Base-by-base conservation (phyloP, 2,329 filamentous ascomycete genomes). In the Trichoderma sp. region DNA sequence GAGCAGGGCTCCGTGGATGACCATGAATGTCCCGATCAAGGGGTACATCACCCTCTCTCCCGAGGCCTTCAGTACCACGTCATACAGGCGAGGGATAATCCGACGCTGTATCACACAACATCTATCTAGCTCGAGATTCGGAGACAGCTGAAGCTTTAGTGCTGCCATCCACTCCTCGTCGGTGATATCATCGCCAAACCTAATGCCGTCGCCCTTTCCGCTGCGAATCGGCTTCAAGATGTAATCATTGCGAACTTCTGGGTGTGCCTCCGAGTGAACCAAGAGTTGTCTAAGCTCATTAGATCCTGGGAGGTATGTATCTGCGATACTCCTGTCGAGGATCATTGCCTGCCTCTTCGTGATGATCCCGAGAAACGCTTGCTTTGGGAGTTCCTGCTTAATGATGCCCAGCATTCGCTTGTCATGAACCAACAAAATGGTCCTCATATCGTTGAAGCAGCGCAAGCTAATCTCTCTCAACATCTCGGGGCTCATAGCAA, bases 371-470 rank as follows among this genome's bases (percentile, higher is more conserved):
- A 76, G 75, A 1, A 36, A 70, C 4, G 80, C 71, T 6, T 84
- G 68, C 0, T 57, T n/a, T 4, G 73, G 67, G 0, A 82, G 70
- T 68, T 84, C 81, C 63, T 82, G 78, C 39, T 74, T 77, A 4
- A 84, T 72, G 12, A 84, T 78, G 9, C 81, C 81, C 1, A 84
- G 74, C 80, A 84, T 82, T 3, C 82, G 79, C 72, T 84, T 84
- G 73, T 84, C 82, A 70, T 84, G 82, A 1, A 82, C 78, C 1
- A 84, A 73, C 11, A 83, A 73, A 6, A 84, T 75, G 0, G 82
- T 84, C 0, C 82, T 78, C 73, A 84, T 75, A 69, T 84, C 82
- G 55, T 84, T 84, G 68, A 82, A 80, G 66, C 82, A 82, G 9
- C 79, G 76, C 1, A 82, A 74, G 43, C 79, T 78, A 26, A 84